Evolutionary conservation across 2,329 filamentous ascomycete species (phyloP).

Genomic region (Aspergillus pseudonomiae): DNA sequence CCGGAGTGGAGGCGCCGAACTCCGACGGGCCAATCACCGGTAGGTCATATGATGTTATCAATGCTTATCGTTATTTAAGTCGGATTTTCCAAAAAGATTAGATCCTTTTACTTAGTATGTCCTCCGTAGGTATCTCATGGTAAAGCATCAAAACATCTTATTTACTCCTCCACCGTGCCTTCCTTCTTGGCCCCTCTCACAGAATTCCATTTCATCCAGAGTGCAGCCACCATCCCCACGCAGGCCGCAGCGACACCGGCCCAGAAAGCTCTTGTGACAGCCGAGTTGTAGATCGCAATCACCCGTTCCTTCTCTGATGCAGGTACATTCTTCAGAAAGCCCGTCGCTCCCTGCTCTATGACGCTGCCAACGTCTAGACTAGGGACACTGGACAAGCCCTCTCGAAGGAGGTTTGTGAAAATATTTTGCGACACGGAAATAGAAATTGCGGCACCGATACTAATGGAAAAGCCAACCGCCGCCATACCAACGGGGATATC

Average conservation of each 20-base stretch:
- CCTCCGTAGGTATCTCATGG: too few relatives aligned
- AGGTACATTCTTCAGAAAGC: neutral
- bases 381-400: neutral
- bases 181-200: too few relatives aligned
- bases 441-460: neutral
- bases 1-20: constrained; percentile 3
- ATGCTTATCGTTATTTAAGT: too few relatives aligned
- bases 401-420: neutral
- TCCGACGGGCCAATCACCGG: constrained; percentile 2
- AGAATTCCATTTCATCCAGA: too few relatives aligned
- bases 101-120: too few relatives aligned
- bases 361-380: neutral
- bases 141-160: too few relatives aligned
- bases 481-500: neutral
- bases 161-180: too few relatives aligned
- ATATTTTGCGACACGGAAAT: neutral
- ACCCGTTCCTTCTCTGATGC: neutral
- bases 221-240: too few relatives aligned
- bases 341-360: neutral
- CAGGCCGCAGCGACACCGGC: too few relatives aligned
- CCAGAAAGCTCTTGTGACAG: too few relatives aligned
- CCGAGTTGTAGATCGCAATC: neutral
- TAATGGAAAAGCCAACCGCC: neutral
- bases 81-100: too few relatives aligned
- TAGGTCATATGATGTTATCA: neutral